These are phyloP conservation scores for Hypoxylon trugodes DNA, from an alignment of 495 filamentous ascomycete species.

Conservation along the genomic window DNA sequence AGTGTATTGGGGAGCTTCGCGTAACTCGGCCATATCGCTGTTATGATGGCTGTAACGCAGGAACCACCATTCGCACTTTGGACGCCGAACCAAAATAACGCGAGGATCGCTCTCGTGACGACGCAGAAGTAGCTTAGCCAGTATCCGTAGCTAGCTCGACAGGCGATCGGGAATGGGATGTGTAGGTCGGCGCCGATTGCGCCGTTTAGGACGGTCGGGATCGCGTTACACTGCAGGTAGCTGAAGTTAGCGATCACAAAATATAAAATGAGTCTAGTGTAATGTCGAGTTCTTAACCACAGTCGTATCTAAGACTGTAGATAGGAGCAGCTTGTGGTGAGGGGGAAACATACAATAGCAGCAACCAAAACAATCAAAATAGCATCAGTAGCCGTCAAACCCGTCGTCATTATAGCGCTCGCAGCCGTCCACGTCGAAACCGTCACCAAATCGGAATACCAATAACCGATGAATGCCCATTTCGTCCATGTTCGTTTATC, in stretches of 20 bases:
- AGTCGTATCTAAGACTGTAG: neutral
- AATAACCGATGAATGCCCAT: constrained; percentile 44
- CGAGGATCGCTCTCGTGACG: constrained; percentile 67
- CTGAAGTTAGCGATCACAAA: neutral
- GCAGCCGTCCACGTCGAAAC: constrained; percentile 42
- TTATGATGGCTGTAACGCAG: constrained; percentile 70
- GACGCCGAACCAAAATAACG: constrained; percentile 76
- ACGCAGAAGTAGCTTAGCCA: constrained; percentile 72
- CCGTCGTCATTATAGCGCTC: constrained; percentile 41
- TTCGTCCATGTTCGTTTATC: constrained; percentile 44
- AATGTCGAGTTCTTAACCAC: neutral
- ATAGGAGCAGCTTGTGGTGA: neutral
- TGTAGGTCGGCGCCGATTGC: constrained; percentile 68
- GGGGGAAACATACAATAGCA: constrained; percentile 32
- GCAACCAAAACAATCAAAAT: constrained; percentile 39
- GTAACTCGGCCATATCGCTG: constrained; percentile 72
- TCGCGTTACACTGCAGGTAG: constrained; percentile 45
- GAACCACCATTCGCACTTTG: constrained; percentile 72
- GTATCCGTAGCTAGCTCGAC: constrained; percentile 72
- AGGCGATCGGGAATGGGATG: constrained; percentile 71
- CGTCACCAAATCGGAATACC: constrained; percentile 48
- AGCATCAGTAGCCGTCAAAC: constrained; percentile 40
- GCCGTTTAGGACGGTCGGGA: constrained; percentile 69
- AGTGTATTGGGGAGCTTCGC: constrained; percentile 60
- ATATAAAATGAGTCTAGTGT: neutral